Percentiles rank a stretch among this genome's conserved stretches.
Conservation (phyloP, 352 stramenopile genomes). For the Thraustochytrium striatum region DNA sequence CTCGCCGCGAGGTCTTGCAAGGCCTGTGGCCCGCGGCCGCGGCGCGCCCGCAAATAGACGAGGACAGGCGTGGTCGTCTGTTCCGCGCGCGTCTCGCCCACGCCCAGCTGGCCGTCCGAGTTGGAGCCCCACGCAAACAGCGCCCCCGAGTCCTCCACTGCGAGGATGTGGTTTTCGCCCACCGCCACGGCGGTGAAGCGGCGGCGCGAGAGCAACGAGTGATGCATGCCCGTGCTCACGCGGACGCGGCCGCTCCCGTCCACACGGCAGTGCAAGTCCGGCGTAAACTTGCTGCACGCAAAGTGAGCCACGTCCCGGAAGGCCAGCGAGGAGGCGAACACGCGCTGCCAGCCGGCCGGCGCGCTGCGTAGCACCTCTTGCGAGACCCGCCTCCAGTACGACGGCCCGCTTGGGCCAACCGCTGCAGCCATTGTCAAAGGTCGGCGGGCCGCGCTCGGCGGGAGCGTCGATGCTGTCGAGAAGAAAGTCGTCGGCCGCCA, state of each 20-base stretch:
- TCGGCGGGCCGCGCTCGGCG: too few relatives aligned
- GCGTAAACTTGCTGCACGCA: slow-evolving; percentile 21
- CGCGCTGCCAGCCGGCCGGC: too few relatives aligned
- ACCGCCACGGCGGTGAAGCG: slow-evolving; percentile 1
- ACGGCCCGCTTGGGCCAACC: too few relatives aligned
- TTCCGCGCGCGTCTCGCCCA: slow-evolving; percentile 5
- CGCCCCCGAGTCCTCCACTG: slow-evolving; percentile 25
- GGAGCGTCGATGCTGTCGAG: too few relatives aligned
- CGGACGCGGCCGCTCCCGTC: not conserved
- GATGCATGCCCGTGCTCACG: slow-evolving; percentile 41
- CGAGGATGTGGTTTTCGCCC: slow-evolving; percentile 41
- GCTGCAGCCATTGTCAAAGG: too few relatives aligned
- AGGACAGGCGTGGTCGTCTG: not conserved
- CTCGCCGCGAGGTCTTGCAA: too few relatives aligned
- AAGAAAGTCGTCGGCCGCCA: too few relatives aligned
- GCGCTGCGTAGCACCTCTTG: too few relatives aligned
- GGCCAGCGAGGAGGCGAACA: too few relatives aligned
- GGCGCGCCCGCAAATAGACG: not conserved
- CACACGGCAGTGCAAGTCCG: not conserved
- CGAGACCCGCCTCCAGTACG: too few relatives aligned
- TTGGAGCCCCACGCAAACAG: slow-evolving; percentile 54
- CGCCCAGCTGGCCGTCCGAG: slow-evolving; percentile 51
- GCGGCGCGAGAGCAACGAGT: slow-evolving; percentile 27
- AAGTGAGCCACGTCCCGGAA: slow-evolving; percentile 22
- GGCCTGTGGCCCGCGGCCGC: not conserved